Conservation (phyloP, 257 asterid genomes). For the Oldenlandia corymbosa region DNA sequence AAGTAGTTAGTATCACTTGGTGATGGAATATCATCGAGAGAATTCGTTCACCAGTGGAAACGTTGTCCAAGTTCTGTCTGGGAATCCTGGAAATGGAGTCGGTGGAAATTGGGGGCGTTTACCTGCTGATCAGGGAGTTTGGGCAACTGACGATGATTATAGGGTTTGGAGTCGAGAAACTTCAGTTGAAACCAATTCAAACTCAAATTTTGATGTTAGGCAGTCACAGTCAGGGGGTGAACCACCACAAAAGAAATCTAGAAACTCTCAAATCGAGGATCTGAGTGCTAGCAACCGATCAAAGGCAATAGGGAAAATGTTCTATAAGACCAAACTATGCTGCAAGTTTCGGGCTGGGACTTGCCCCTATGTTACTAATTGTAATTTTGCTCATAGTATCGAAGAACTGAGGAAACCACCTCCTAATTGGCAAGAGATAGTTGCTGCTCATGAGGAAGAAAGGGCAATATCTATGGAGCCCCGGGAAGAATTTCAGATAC, state of each 20-base stretch:
- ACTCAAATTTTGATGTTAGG: conserved; percentile 49
- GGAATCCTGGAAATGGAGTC: conserved; percentile 25
- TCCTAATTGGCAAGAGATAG: conserved; percentile 78
- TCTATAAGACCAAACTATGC: conserved; percentile 65
- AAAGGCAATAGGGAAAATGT: conserved; percentile 71
- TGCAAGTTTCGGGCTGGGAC: conserved; percentile 73
- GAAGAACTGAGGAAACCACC: conserved; percentile 79
- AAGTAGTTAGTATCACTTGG: neutral
- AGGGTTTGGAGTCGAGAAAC: conserved; percentile 51
- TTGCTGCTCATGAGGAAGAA: conserved; percentile 65
- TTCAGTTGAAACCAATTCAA: conserved; percentile 36
- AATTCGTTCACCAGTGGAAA: conserved; percentile 36
- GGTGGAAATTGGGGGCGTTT: conserved; percentile 48
- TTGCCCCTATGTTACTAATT: conserved; percentile 67
- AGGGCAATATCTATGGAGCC: conserved; percentile 35
- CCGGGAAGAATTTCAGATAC: conserved; percentile 71
- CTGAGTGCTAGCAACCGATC: conserved; percentile 36
- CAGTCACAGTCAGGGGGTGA: conserved; percentile 49
- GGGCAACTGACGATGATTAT: conserved; percentile 74
- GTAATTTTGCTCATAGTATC: conserved; percentile 59
- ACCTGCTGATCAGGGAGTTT: conserved; percentile 41
- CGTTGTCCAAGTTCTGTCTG: conserved; percentile 53
- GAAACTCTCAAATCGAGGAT: conserved; percentile 47
- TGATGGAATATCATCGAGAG: conserved; percentile 53
- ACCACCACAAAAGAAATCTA: conserved; percentile 47